Evolutionary conservation across 495 filamentous ascomycete species (phyloP).

Genomic region (Trichoderma parareesei): DNA sequence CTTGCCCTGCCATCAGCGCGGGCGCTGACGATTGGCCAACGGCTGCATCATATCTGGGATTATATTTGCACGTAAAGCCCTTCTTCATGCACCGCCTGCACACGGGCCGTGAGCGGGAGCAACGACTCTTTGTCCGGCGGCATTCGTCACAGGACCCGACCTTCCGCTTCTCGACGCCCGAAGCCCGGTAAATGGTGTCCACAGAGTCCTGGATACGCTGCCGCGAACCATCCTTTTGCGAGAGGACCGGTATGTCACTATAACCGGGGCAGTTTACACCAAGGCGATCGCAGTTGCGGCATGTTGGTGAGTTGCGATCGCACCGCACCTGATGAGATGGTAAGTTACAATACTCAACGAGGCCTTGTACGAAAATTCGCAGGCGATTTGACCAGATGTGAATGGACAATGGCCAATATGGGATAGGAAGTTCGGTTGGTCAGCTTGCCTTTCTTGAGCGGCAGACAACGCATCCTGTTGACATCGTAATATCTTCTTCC

Average conservation of each 20-base stretch:
- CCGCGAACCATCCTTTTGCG: background rate
- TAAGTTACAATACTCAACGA: background rate
- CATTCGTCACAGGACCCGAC: conserved; percentile 27
- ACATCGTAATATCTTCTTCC: background rate
- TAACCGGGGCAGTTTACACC: background rate
- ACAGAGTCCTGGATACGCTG: background rate
- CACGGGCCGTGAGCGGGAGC: conserved; percentile 25
- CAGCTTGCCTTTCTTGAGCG: conserved; percentile 6
- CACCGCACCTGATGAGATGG: background rate
- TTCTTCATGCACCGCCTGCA: conserved; percentile 25
- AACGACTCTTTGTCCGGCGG: conserved; percentile 27
- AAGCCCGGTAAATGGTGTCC: conserved; percentile 8
- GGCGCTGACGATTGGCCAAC: conserved; percentile 17
- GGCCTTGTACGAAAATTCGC: background rate
- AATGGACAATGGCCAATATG: background rate
- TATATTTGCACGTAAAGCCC: conserved; percentile 22
- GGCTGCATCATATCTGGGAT: conserved; percentile 14
- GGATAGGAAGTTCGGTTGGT: background rate
- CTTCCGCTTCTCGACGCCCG: conserved; percentile 10
- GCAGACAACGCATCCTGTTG: conserved; percentile 5
- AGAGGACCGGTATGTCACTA: background rate
- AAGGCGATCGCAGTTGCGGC: background rate
- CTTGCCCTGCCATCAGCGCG: background rate
- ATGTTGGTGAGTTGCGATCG: conserved; percentile 1
- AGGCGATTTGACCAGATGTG: background rate